Evolutionary conservation across 2,329 filamentous ascomycete genomes (phyloP).

Genomic region (Paraphaeosphaeria sporulosa): DNA sequence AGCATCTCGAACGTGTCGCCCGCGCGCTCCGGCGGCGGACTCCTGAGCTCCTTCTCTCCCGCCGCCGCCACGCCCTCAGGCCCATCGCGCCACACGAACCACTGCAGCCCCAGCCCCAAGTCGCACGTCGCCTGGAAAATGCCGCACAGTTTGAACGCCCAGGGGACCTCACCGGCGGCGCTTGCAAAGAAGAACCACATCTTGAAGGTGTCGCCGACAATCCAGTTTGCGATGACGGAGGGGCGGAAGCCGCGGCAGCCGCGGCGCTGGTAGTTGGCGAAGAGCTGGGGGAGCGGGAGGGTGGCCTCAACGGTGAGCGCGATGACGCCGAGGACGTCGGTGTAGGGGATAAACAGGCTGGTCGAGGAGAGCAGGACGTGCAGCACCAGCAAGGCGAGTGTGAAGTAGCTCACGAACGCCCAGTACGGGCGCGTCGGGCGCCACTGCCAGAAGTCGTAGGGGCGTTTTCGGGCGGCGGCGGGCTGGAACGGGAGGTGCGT

Average conservation of each 20-base stretch:
- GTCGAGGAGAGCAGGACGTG: slow-evolving; percentile 72
- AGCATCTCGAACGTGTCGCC: slow-evolving; percentile 20
- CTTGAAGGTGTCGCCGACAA: slow-evolving; percentile 84
- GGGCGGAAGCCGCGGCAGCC: slow-evolving; percentile 81
- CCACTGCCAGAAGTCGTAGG: slow-evolving; percentile 87
- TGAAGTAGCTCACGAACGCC: slow-evolving; percentile 76
- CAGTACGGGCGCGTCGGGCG: slow-evolving; percentile 78
- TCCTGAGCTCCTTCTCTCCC: slow-evolving; percentile 34
- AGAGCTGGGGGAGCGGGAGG: slow-evolving; percentile 81
- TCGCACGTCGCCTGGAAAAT: slow-evolving; percentile 83
- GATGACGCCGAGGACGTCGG: slow-evolving; percentile 73
- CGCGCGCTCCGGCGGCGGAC: slow-evolving; percentile 27
- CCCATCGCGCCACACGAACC: slow-evolving; percentile 54
- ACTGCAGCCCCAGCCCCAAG: slow-evolving; percentile 76
- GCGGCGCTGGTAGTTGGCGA: slow-evolving; percentile 71
- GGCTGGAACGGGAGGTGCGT: slow-evolving; percentile 67
- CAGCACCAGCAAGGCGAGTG: slow-evolving; percentile 65
- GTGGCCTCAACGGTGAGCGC: slow-evolving; percentile 81
- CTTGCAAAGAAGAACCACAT: slow-evolving; percentile 80
- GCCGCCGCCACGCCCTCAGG: slow-evolving; percentile 16
- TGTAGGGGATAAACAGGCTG: slow-evolving; percentile 70
- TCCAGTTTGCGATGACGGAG: slow-evolving; percentile 79
- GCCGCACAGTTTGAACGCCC: slow-evolving; percentile 82
- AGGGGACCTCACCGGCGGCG: slow-evolving; percentile 70
- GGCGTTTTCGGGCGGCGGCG: slow-evolving; percentile 58